These are phyloP conservation scores for Starmerella stellata DNA, from an alignment of 805 yeast species.

Conservation along the genomic window DNA sequence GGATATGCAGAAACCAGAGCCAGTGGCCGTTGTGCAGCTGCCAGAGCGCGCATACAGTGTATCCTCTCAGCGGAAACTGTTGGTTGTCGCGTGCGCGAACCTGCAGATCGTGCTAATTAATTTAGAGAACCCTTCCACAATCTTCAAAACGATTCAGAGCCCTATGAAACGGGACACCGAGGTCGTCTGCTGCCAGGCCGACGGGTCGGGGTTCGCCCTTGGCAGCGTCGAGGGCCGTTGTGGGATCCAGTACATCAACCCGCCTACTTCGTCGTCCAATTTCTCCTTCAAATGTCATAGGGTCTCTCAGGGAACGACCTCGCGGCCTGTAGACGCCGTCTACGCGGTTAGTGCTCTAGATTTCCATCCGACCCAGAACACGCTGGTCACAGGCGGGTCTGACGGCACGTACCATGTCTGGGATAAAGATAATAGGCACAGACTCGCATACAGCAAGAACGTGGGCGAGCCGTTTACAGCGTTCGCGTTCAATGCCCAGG, in stretches of 20 bases:
- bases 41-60: slow-evolving; percentile 85
- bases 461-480: slow-evolving; percentile 44
- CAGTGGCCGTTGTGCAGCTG: slow-evolving; percentile 60
- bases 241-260: slow-evolving; percentile 82
- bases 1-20: slow-evolving; percentile 71
- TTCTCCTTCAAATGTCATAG: slow-evolving; percentile 94
- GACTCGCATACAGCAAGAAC: slow-evolving; percentile 60
- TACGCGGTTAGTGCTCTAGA: slow-evolving; percentile 64
- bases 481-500: slow-evolving; percentile 64
- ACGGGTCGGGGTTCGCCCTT: slow-evolving; percentile 79
- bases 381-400: slow-evolving; percentile 83
- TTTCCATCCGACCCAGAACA: slow-evolving; percentile 80
- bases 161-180: slow-evolving; percentile 86
- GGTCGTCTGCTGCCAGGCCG: slow-evolving; percentile 65
- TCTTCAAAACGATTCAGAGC: slow-evolving; percentile 53
- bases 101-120: slow-evolving; percentile 63
- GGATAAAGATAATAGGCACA: slow-evolving; percentile 84
- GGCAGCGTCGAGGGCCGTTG: slow-evolving; percentile 94
- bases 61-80: slow-evolving; percentile 63
- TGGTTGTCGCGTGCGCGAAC: slow-evolving; percentile 91
- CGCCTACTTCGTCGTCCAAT: slow-evolving; percentile 37
- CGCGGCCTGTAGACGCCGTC: slow-evolving; percentile 42
- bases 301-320: slow-evolving; percentile 35
- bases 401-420: slow-evolving; percentile 90
- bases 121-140: slow-evolving; percentile 56